phyloP scores from a whole-genome alignment of 805 yeast species.

The Nadsonia fulvescens region DNA sequence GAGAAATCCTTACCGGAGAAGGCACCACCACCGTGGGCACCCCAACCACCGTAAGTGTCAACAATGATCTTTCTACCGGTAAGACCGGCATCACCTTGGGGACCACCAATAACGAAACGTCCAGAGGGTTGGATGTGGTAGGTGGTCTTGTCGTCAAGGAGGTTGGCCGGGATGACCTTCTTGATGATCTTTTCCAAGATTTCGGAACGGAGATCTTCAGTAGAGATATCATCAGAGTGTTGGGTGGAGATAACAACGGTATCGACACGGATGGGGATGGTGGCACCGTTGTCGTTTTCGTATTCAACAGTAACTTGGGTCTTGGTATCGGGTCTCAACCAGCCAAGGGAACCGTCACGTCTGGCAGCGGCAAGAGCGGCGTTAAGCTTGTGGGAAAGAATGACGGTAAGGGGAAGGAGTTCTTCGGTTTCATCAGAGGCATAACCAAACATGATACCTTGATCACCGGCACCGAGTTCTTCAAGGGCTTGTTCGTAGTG shows the following conservation, averaged over 20 bases:
- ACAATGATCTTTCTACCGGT: constrained; percentile 99
- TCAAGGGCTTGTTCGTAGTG: constrained; percentile 89
- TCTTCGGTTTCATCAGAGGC: constrained; percentile 98
- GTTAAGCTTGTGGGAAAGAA: constrained; percentile 90
- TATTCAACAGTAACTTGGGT: constrained; percentile 98
- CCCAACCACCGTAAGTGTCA: constrained; percentile 99
- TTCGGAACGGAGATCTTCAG: constrained; percentile 76
- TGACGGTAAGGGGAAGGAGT: constrained; percentile 84
- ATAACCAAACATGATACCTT: constrained; percentile 99
- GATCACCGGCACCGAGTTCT: constrained; percentile 99
- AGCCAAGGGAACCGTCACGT: constrained; percentile 81
- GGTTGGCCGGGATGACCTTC: constrained; percentile 79
- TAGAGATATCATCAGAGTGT: constrained; percentile 89
- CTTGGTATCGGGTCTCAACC: constrained; percentile 99
- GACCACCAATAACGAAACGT: constrained; percentile 99
- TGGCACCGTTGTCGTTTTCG: constrained; percentile 86
- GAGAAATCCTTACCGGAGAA: constrained; percentile 99
- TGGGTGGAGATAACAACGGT: constrained; percentile 95
- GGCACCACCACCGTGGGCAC: constrained; percentile 99
- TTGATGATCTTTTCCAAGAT: constrained; percentile 65
- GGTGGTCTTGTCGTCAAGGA: constrained; percentile 85
- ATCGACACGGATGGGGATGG: constrained; percentile 89
- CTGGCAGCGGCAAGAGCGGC: constrained; percentile 94
- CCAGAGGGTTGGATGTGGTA: constrained; percentile 99
- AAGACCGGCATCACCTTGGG: constrained; percentile 99